Percentiles rank a stretch among this genome's conserved stretches.
Conservation (phyloP, 2,329 filamentous ascomycete genomes). For the Aspergillus costaricaensis region DNA sequence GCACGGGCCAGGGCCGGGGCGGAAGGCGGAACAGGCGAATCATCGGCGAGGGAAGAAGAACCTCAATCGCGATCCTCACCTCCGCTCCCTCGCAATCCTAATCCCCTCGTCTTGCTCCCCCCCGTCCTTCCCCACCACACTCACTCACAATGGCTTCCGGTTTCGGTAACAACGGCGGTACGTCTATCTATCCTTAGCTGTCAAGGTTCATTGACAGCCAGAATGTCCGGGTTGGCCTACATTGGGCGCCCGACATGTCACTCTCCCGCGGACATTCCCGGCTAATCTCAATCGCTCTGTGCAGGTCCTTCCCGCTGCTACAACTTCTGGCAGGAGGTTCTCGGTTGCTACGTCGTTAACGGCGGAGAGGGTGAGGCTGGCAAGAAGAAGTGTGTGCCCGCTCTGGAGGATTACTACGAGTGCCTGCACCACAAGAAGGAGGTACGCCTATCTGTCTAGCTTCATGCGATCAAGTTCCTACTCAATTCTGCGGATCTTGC, state of each 20-base stretch:
- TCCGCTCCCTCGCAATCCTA: slow-evolving; percentile 20
- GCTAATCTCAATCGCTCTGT: slow-evolving; percentile 26
- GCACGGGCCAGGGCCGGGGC: slow-evolving; percentile 24
- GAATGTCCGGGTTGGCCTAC: slow-evolving; percentile 15
- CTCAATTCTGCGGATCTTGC: not conserved
- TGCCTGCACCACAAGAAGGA: slow-evolving; percentile 99
- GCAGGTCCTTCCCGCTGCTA: slow-evolving; percentile 80
- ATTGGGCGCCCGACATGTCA: slow-evolving; percentile 19
- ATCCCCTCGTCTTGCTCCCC: slow-evolving; percentile 23
- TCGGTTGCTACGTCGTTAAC: slow-evolving; percentile 98
- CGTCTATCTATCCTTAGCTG: slow-evolving; percentile 24
- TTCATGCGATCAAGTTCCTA: not conserved
- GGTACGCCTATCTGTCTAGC: slow-evolving; percentile 56
- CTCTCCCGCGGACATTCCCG: slow-evolving; percentile 18
- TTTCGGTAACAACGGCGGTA: slow-evolving; percentile 58
- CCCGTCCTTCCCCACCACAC: slow-evolving; percentile 23
- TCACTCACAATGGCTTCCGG: slow-evolving; percentile 51
- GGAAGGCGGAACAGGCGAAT: slow-evolving; percentile 28
- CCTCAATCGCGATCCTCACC: slow-evolving; percentile 31
- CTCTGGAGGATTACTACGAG: slow-evolving; percentile 96
- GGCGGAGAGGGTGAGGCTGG: slow-evolving; percentile 76
- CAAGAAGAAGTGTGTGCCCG: slow-evolving; percentile 82
- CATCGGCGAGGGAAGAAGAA: slow-evolving; percentile 31
- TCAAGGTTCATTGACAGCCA: slow-evolving; percentile 9
- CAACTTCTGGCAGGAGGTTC: slow-evolving; percentile 98